Conservation (phyloP, 1,284 basidiomycete species). For the Amylostereum areolatum region DNA sequence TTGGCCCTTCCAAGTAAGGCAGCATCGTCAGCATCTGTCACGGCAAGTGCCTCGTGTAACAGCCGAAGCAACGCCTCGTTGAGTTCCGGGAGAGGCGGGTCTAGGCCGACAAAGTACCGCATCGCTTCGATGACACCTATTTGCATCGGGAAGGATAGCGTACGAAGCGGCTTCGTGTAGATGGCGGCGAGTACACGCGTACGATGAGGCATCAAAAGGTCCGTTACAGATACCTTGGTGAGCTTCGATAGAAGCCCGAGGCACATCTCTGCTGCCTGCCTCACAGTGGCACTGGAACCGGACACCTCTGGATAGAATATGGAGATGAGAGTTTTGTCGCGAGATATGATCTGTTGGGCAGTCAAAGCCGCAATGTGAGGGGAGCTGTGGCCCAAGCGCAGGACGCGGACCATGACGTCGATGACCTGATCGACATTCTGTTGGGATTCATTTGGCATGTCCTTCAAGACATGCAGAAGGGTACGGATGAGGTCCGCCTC, state of each 20-base stretch:
- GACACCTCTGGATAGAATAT: constrained; percentile 90
- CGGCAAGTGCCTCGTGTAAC: constrained; percentile 89
- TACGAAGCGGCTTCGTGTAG: constrained; percentile 95
- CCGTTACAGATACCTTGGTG: constrained; percentile 67
- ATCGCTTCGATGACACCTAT: constrained; percentile 98
- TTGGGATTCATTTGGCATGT: constrained; percentile 89
- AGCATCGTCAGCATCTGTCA: constrained; percentile 93
- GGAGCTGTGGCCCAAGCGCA: constrained; percentile 66
- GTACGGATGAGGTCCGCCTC: constrained; percentile 91
- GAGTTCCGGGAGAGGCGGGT: constrained; percentile 83
- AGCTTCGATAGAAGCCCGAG: constrained; percentile 79
- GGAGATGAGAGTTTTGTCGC: constrained; percentile 47
- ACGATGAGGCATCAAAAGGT: constrained; percentile 81
- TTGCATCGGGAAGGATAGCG: constrained; percentile 92
- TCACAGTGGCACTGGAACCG: constrained; percentile 82
- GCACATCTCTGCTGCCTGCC: constrained; percentile 80
- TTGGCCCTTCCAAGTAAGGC: constrained; percentile 73
- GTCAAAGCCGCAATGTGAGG: constrained; percentile 16
- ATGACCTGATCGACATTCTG: constrained; percentile 78
- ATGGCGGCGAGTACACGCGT: constrained; percentile 87
- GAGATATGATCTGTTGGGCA: too few species aligned
- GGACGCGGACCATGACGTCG: constrained; percentile 73
- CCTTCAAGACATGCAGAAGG: constrained; percentile 91
- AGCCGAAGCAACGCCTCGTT: constrained; percentile 92
- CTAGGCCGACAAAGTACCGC: constrained; percentile 83